These are phyloP conservation scores for Botrytis medusae DNA, from an alignment of 2,329 filamentous ascomycete genomes.

Conservation along the genomic window DNA sequence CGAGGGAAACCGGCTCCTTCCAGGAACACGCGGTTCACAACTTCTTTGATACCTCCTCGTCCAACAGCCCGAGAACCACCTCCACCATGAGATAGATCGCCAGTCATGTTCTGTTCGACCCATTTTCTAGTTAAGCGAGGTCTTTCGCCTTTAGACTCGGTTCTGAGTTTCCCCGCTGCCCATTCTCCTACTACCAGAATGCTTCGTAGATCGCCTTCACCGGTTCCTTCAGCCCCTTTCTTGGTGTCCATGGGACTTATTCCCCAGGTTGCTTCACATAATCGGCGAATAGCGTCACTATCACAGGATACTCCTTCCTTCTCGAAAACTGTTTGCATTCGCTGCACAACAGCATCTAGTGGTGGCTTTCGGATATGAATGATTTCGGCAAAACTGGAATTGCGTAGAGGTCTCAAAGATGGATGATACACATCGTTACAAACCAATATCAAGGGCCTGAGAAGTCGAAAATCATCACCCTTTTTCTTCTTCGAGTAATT, in stretches of 20 bases:
- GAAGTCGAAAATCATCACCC: slow-evolving; percentile 80
- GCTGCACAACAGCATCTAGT: slow-evolving; percentile 77
- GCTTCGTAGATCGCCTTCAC: slow-evolving; percentile 72
- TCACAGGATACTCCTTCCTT: slow-evolving; percentile 88
- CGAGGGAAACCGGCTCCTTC: slow-evolving; percentile 70
- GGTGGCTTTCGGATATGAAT: slow-evolving; percentile 89
- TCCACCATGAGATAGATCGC: slow-evolving; percentile 67
- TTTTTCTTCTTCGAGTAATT: slow-evolving; percentile 56
- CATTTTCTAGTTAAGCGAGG: slow-evolving; percentile 67
- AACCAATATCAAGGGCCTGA: slow-evolving; percentile 87
- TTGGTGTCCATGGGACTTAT: slow-evolving; percentile 71
- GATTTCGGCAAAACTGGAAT: slow-evolving; percentile 81
- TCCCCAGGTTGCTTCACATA: slow-evolving; percentile 83
- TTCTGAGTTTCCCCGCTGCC: slow-evolving; percentile 71
- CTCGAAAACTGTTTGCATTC: slow-evolving; percentile 81
- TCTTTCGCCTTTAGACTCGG: slow-evolving; percentile 44
- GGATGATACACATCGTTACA: slow-evolving; percentile 98
- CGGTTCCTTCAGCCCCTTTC: slow-evolving; percentile 65
- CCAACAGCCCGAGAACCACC: slow-evolving; percentile 71
- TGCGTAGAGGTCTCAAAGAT: slow-evolving; percentile 80
- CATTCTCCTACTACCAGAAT: slow-evolving; percentile 86
- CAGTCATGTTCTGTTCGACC: slow-evolving; percentile 71
- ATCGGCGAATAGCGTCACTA: slow-evolving; percentile 79
- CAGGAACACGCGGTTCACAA: slow-evolving; percentile 75
- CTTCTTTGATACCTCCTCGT: slow-evolving; percentile 69